Evolutionary conservation across 148 eudicot genomes (phyloP), one percentile per base, ranked within the genome.

Genomic region (Camellia japonica): DNA sequence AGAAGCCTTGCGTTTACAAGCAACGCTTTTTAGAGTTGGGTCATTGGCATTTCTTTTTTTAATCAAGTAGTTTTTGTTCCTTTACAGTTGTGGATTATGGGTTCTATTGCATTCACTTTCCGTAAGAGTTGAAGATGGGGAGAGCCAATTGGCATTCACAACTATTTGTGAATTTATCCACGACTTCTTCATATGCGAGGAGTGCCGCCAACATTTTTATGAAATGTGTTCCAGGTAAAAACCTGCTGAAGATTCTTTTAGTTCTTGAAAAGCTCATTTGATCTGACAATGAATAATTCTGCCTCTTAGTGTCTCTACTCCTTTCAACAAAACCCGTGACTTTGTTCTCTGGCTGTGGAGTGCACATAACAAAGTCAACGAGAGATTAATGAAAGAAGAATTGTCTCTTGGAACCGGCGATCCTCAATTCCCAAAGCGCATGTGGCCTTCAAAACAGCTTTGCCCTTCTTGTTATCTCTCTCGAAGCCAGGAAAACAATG

Each of bases 21-120:
- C 18, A 55, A 67, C 10, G 23, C 12, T 44, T 6, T 68, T 38
- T 7, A 30, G 8, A 41, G 2, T 65, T 65, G 11, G 54, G 4
- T 76, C 20, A 7, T 76, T 51, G 14, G 71, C 14, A 41, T 12
- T 11, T 78, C 47, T 9, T 8, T 16, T 8, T 16, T 18, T 68
- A 55, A 55, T 74, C 49, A 42, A 18, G 62, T 69, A 41, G 38
- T 56, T 43, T 59, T 68, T 76, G 71, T 84, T 86, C 20, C 79
- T 64, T 65, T 86, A 85, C 93, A 96, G 99, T 74, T 96, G 99
- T 86, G 99, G 99, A 62, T 86, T 96, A 82, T 96, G 99, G 99
- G 88, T 94, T 80, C 84, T 96, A 77, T 68, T 96, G 82, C 99
- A 96, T 84, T 92, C 99, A 60, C 90, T 96, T 49, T 92, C 99